A percentile compares a stretch with the other conserved stretches of the same genome.
phyloP scores from a whole-genome alignment of 257 asterid species.

The Prunella vulgaris region DNA sequence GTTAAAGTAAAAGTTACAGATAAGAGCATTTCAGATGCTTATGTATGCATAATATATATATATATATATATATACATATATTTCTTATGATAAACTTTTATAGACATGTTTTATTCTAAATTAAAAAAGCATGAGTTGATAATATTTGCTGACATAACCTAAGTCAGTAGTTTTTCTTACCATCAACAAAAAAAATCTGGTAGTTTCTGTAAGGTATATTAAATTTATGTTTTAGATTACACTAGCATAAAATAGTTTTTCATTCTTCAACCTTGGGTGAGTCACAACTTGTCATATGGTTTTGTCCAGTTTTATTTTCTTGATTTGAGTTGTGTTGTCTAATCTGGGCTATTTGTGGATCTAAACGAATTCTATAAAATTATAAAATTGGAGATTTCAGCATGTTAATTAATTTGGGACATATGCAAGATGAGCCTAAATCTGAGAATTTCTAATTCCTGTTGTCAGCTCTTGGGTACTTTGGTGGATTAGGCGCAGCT shows the following conservation, averaged over 20 bases:
- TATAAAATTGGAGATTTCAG: background rate
- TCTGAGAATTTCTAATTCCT: slow-evolving; percentile 18
- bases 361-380: background rate
- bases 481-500: slow-evolving; percentile 91
- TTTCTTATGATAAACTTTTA: background rate
- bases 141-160: background rate
- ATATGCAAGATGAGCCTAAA: background rate
- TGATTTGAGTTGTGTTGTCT: background rate
- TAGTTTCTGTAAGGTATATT: background rate
- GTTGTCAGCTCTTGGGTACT: slow-evolving; percentile 70
- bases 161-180: background rate
- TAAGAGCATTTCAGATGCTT: background rate
- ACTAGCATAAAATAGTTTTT: background rate
- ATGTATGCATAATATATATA: background rate
- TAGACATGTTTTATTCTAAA: background rate
- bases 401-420: background rate
- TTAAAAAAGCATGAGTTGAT: background rate
- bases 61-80: too few species aligned
- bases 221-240: background rate
- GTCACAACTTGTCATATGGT: background rate
- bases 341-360: background rate
- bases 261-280: background rate
- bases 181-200: slow-evolving; percentile 1
- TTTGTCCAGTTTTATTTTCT: slow-evolving; percentile 1
- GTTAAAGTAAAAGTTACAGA: background rate